phyloP scores from a whole-genome alignment of 768 basidiomycete genomes.

The Psilocybe cyanescens region DNA sequence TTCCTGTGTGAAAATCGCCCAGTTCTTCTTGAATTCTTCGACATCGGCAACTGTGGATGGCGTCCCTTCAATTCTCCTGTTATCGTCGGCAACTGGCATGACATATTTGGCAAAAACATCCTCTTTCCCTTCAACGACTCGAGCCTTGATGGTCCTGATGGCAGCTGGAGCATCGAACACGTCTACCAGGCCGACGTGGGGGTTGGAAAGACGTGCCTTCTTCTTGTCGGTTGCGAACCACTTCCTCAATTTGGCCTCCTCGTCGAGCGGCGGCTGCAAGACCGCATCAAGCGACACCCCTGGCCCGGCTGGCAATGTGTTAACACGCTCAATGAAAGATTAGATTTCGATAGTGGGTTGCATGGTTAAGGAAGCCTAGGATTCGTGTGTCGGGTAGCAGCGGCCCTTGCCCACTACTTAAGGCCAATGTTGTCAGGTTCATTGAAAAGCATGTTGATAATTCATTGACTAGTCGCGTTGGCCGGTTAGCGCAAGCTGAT shows the following conservation, averaged over 20 bases:
- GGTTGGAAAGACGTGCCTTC: conserved; percentile 48
- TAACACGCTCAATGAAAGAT: conserved; percentile 7
- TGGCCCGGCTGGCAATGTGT: conserved; percentile 21
- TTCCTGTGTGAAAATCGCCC: background rate
- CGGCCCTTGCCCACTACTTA: background rate
- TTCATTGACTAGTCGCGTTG: too few species aligned
- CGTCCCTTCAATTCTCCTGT: background rate
- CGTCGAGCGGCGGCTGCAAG: conserved; percentile 58
- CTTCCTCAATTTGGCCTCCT: conserved; percentile 57
- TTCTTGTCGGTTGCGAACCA: conserved; percentile 57
- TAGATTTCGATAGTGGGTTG: too few species aligned
- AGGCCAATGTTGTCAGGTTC: too few species aligned
- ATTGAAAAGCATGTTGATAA: too few species aligned
- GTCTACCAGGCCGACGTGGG: conserved; percentile 61
- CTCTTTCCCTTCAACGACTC: too few species aligned
- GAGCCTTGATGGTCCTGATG: conserved; percentile 34
- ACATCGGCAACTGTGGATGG: background rate
- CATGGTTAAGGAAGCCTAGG: conserved; percentile 4
- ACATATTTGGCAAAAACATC: too few species aligned
- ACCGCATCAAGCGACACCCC: conserved; percentile 43
- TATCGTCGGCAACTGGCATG: background rate
- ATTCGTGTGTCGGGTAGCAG: conserved; percentile 24
- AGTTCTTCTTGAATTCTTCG: background rate
- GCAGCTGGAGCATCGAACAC: conserved; percentile 51
- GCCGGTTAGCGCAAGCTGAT: too few species aligned